Base-by-base conservation (phyloP, 1,284 basidiomycete genomes). In the Moesziomyces sp. region DNA sequence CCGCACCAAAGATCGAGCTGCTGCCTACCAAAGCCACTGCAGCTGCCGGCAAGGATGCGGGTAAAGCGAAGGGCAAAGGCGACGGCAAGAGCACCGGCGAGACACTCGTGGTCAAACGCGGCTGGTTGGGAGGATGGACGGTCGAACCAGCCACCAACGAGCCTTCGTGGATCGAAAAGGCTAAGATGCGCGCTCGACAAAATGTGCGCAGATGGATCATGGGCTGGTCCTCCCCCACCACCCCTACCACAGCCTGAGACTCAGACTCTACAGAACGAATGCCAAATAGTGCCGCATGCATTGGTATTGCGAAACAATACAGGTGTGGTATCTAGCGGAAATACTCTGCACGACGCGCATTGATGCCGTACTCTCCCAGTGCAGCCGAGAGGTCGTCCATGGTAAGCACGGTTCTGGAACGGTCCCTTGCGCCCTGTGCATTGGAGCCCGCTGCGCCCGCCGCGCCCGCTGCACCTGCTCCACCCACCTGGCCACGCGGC, bases 361-460 rank as follows among this genome's bases (percentile, higher is more conserved):
- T 80, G 63, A 84, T 78, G 7, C 97, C 96, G 82, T 98, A 97
- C 85, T 99, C 97, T 44, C 89, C 88, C 26, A 99, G 88, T 1
- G 97, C 97, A 8, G 94, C 88, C 66, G 91, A 92, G 48, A 99
- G 87, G 83, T 99, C 97, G 71, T 99, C 97, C 94, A 98, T 97
- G 6, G 94, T 97, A 65, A 99, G 86, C 0, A 95, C 94, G n/a
- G 97, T 98, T 72, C 93, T 90, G 42, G 93, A 93, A 82, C 94
- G 93, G 83, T 97, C 94, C 26, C 62, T 58, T 46, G 62, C 58
- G 42, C 59, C 62, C 5, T 55, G 46, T 16, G 66, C 2, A 62
- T 18, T 9, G 43, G 40, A 47, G 3, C 49, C 64, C 13, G 58
- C 61, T 42, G 55, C 51, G 23, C 56, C 60, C 14, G 48, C 68